Percentiles rank a stretch among this genome's conserved stretches.
Evolutionary conservation across 495 filamentous ascomycete genomes (phyloP).

Genomic region (Staphylotrichum tortipilum): DNA sequence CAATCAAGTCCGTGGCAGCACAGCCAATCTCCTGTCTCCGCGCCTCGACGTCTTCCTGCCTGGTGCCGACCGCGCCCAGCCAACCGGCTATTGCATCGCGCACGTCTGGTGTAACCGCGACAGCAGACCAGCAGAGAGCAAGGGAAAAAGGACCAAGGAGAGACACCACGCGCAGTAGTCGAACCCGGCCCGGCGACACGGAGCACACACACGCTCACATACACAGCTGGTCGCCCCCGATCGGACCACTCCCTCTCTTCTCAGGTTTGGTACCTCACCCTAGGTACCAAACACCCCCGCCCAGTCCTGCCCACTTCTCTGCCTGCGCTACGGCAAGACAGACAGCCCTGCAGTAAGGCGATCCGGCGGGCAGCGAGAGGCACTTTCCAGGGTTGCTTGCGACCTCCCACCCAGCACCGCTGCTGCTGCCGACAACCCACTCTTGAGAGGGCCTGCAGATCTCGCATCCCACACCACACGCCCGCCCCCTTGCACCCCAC

Average conservation of each 20-base stretch:
- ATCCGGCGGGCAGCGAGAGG: constrained; percentile 3
- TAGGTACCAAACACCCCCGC: too few species aligned
- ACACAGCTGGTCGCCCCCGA: constrained; percentile 4
- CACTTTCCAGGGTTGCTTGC: background rate
- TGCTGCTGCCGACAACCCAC: background rate
- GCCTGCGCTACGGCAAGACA: too few species aligned
- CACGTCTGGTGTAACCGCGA: constrained; percentile 27
- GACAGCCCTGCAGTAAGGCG: constrained; percentile 8
- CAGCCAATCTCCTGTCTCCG: constrained; percentile 22
- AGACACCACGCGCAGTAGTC: constrained; percentile 19
- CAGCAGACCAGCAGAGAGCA: constrained; percentile 17
- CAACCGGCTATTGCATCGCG: constrained; percentile 25
- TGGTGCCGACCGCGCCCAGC: constrained; percentile 20
- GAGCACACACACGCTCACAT: too few species aligned
- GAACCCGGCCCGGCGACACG: constrained; percentile 22
- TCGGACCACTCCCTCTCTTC: constrained; percentile 4
- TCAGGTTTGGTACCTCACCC: background rate
- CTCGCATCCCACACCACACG: constrained; percentile 15
- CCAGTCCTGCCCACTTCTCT: too few species aligned
- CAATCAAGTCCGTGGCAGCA: constrained; percentile 19
- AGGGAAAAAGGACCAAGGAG: too few species aligned
- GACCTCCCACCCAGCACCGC: too few species aligned
- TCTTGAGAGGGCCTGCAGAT: constrained; percentile 6
- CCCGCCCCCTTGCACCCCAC: constrained; percentile 10
- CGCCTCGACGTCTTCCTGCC: constrained; percentile 16